These are phyloP conservation scores for Petunia axillaris DNA, from an alignment of 257 asterid species.

Conservation along the genomic window DNA sequence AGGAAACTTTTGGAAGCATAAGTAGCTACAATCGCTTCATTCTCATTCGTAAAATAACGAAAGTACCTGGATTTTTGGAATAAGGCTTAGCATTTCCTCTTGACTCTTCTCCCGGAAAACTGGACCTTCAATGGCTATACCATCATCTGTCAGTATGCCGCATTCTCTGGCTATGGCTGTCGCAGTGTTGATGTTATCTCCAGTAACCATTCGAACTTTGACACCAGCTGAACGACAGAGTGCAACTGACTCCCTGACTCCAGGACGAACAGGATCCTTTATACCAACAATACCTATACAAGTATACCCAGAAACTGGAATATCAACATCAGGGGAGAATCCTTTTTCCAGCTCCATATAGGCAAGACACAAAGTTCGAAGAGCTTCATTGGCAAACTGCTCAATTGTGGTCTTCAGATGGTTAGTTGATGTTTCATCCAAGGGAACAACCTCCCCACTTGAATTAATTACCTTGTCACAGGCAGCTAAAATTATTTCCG, in stretches of 20 bases:
- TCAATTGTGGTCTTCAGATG: conserved; percentile 56
- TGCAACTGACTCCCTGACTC: conserved; percentile 86
- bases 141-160: conserved; percentile 91
- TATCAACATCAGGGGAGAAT: conserved; percentile 53
- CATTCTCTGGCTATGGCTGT: conserved; percentile 95
- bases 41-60: not conserved
- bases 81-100: conserved; percentile 68
- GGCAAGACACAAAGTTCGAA: conserved; percentile 85
- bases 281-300: conserved; percentile 83
- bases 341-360: conserved; percentile 70
- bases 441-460: conserved; percentile 60
- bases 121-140: conserved; percentile 92
- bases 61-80: conserved; percentile 87
- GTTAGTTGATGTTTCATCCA: conserved; percentile 50
- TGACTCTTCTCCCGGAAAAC: conserved; percentile 76
- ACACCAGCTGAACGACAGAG: conserved; percentile 92
- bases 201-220: conserved; percentile 92
- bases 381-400: conserved; percentile 77
- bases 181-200: conserved; percentile 92
- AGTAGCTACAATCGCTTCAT: not conserved
- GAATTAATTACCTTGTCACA: conserved; percentile 69
- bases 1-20: not conserved
- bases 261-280: conserved; percentile 94
- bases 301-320: conserved; percentile 70
- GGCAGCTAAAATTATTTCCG: conserved; percentile 77